These are phyloP conservation scores for Aurinia saxatilis DNA, from an alignment of 345 rosid genomes.

Conservation along the genomic window DNA sequence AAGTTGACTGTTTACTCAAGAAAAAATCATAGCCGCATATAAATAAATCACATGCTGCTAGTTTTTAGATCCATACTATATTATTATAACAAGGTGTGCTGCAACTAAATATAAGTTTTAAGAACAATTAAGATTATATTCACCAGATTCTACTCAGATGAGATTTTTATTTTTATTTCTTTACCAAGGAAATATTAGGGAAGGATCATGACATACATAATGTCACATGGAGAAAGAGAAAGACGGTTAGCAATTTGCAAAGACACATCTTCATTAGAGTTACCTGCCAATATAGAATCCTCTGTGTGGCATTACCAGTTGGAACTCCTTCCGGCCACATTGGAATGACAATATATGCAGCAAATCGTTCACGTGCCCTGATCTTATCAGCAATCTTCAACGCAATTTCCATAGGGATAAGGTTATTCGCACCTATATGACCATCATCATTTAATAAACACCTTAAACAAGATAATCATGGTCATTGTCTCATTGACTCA, in stretches of 20 bases:
- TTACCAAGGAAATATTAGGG: background rate
- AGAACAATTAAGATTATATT: background rate
- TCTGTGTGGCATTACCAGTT: constrained; percentile 81
- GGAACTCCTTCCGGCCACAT: constrained; percentile 99
- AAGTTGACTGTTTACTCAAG: background rate
- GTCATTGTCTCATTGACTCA: background rate
- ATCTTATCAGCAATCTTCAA: constrained; percentile 85
- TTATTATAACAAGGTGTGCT: background rate
- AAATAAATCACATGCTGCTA: background rate
- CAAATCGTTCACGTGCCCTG: constrained; percentile 83
- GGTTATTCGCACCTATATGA: constrained; percentile 76
- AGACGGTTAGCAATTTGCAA: background rate
- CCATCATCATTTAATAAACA: background rate
- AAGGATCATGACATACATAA: background rate
- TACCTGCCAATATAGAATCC: constrained; percentile 98
- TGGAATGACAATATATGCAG: constrained; percentile 82
- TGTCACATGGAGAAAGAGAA: background rate
- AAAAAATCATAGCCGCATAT: too few relatives aligned
- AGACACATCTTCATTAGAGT: background rate
- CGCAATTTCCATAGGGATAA: constrained; percentile 97
- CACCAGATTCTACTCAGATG: background rate
- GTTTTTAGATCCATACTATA: background rate
- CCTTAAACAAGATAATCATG: background rate
- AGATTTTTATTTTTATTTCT: background rate
- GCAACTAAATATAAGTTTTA: background rate